Evolutionary conservation across 371 early-diverging fungal genomes (phyloP).

Genomic region (Rhizomucor pusillus): DNA sequence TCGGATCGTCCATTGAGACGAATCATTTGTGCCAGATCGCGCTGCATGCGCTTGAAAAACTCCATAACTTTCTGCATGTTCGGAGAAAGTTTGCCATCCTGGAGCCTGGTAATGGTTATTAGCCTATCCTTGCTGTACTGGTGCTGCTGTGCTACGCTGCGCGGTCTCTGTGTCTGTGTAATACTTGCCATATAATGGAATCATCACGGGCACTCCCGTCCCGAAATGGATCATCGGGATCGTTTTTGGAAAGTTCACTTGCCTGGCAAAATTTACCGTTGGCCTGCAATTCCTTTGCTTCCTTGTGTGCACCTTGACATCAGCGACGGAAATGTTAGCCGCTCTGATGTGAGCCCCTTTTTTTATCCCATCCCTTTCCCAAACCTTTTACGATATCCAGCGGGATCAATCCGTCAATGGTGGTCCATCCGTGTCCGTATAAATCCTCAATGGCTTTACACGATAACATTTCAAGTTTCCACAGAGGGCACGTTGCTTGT

Average conservation of each 20-base stretch:
- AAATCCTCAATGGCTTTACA: constrained; percentile 44
- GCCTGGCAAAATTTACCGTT: constrained; percentile 31
- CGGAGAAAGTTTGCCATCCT: background rate
- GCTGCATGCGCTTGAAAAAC: constrained; percentile 40
- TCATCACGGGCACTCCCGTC: constrained; percentile 63
- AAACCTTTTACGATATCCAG: constrained; percentile 34
- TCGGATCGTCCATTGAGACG: constrained; percentile 54
- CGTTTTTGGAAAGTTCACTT: constrained; percentile 17
- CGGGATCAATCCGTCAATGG: constrained; percentile 48
- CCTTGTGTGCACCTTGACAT: constrained; percentile 26
- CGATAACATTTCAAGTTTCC: constrained; percentile 25
- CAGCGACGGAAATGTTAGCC: background rate
- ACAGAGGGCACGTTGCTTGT: constrained; percentile 17
- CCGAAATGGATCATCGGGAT: constrained; percentile 57
- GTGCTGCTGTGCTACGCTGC: too few relatives aligned
- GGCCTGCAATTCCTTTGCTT: constrained; percentile 24
- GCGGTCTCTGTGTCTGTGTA: too few relatives aligned
- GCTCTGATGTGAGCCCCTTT: too few relatives aligned
- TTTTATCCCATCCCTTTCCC: background rate
- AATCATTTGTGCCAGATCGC: constrained; percentile 47
- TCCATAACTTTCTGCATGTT: constrained; percentile 33
- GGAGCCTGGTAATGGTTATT: too few relatives aligned
- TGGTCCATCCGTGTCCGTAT: constrained; percentile 53
- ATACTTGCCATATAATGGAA: constrained; percentile 52
- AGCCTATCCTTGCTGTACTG: too few relatives aligned